These are phyloP conservation scores for Xerocomus spinulosus DNA, from an alignment of 768 basidiomycete genomes.

Conservation along the genomic window DNA sequence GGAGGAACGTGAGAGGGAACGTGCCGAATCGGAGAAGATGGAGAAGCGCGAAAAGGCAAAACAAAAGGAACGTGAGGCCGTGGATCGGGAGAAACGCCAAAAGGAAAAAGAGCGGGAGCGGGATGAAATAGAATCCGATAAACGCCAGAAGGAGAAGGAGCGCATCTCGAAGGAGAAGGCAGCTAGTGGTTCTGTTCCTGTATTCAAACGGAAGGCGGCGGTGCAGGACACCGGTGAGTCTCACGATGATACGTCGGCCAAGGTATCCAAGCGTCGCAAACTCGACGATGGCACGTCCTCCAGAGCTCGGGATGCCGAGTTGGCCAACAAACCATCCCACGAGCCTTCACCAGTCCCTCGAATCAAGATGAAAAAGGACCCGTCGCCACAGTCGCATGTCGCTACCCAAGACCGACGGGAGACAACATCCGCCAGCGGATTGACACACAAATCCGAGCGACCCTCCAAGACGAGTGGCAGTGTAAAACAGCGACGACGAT, in stretches of 20 bases:
- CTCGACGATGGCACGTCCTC: slow-evolving; percentile 32
- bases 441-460: slow-evolving; percentile 19
- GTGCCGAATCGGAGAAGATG: slow-evolving; percentile 14
- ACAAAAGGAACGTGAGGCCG: slow-evolving; percentile 19
- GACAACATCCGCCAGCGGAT: not conserved
- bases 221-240: slow-evolving; percentile 30
- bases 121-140: slow-evolving; percentile 21
- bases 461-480: slow-evolving; percentile 13
- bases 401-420: slow-evolving; percentile 12
- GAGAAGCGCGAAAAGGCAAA: slow-evolving; percentile 22
- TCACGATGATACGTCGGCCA: slow-evolving; percentile 20
- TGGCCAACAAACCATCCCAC: slow-evolving; percentile 37
- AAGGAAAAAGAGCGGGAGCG: slow-evolving; percentile 21
- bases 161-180: slow-evolving; percentile 23
- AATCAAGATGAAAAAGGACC: slow-evolving; percentile 37
- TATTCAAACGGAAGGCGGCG: slow-evolving; percentile 39
- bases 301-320: slow-evolving; percentile 23
- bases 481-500: slow-evolving; percentile 45
- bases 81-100: slow-evolving; percentile 24
- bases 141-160: slow-evolving; percentile 22
- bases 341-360: slow-evolving; percentile 21
- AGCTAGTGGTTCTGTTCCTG: slow-evolving; percentile 6
- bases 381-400: slow-evolving; percentile 19
- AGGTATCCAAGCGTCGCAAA: slow-evolving; percentile 40
- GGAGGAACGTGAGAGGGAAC: slow-evolving; percentile 20